These are phyloP conservation scores for Kuraishia piskuri DNA, from an alignment of 805 yeast genomes.

Conservation along the genomic window DNA sequence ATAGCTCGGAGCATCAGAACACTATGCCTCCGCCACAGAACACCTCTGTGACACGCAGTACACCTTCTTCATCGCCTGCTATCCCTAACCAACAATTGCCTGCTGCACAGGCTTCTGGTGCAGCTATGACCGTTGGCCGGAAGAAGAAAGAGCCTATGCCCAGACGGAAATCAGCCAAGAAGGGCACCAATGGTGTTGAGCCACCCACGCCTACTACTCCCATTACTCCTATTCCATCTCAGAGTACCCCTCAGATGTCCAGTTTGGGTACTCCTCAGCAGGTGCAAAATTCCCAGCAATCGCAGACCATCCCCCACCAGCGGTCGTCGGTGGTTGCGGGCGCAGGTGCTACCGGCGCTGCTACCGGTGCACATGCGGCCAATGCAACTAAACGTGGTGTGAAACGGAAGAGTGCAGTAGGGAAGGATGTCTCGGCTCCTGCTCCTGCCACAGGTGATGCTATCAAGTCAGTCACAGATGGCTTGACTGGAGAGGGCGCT, in stretches of 20 bases:
- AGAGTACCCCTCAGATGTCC: slow-evolving; percentile 6
- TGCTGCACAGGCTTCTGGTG: slow-evolving; percentile 7
- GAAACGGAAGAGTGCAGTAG: slow-evolving; percentile 6
- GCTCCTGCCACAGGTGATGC: slow-evolving; percentile 3
- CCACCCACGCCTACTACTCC: slow-evolving; percentile 36
- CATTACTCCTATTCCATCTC: slow-evolving; percentile 16
- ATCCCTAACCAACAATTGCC: slow-evolving; percentile 6
- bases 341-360: slow-evolving; percentile 1
- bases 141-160: slow-evolving; percentile 16
- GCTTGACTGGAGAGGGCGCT: background rate
- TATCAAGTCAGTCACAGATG: background rate
- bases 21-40: slow-evolving; percentile 19
- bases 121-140: slow-evolving; percentile 5
- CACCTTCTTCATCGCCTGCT: slow-evolving; percentile 13
- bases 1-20: background rate
- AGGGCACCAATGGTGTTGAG: slow-evolving; percentile 20
- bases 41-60: slow-evolving; percentile 10
- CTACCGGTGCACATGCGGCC: slow-evolving; percentile 5
- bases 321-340: background rate
- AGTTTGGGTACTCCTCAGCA: background rate
- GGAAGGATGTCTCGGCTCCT: background rate
- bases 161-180: slow-evolving; percentile 12
- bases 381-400: slow-evolving; percentile 7
- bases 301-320: slow-evolving; percentile 3
- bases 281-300: background rate